Conservation (phyloP, 257 asterid species). For the Orobanche coerulescens region DNA sequence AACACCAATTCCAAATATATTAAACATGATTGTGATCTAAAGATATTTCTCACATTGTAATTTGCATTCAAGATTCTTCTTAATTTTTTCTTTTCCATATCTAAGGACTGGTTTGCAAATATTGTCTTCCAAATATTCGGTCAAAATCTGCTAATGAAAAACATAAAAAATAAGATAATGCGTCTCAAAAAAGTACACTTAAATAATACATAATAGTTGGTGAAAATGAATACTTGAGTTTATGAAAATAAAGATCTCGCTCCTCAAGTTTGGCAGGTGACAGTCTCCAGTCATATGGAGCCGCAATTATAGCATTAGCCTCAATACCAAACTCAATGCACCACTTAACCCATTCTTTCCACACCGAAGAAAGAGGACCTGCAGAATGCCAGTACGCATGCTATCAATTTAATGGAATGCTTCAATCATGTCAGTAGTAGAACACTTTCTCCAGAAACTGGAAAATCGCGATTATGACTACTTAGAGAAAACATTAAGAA, state of each 20-base stretch:
- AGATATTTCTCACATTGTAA: conserved; percentile 5
- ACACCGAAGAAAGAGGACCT: conserved; percentile 98
- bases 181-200: neutral
- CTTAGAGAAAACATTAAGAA: neutral
- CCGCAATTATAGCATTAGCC: conserved; percentile 93
- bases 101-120: neutral
- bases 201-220: neutral
- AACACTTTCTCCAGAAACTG: conserved; percentile 9
- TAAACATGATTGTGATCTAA: neutral
- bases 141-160: conserved; percentile 1
- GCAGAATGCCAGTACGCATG: conserved; percentile 26
- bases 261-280: conserved; percentile 95
- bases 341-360: conserved; percentile 99
- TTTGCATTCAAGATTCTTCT: neutral
- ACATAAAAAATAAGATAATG: neutral
- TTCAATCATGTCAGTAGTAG: conserved; percentile 10
- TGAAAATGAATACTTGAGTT: conserved; percentile 58
- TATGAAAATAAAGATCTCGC: conserved; percentile 96
- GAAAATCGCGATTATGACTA: neutral
- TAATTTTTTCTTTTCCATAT: neutral
- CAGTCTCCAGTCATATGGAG: conserved; percentile 97
- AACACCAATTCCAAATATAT: conserved; percentile 4
- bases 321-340: conserved; percentile 99
- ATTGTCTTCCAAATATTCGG: neutral
- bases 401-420: conserved; percentile 21